These are phyloP conservation scores for Priceomyces castillae DNA, from an alignment of 805 yeast species.

Conservation along the genomic window DNA sequence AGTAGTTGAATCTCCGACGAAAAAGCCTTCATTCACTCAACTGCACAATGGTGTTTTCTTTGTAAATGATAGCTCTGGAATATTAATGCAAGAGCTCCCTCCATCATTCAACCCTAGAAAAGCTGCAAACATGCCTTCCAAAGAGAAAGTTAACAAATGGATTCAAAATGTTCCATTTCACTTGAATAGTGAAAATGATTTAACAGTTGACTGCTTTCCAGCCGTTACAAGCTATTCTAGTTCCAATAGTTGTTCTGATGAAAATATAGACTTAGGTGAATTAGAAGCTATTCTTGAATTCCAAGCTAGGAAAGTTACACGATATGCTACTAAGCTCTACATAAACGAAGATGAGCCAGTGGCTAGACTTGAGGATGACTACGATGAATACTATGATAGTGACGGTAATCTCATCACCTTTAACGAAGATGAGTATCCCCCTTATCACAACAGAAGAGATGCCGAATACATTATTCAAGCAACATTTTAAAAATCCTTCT, in stretches of 20 bases:
- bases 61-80: slow-evolving; percentile 4
- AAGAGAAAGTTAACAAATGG: slow-evolving; percentile 68
- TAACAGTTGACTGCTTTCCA: slow-evolving; percentile 46
- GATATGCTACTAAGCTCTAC: slow-evolving; percentile 41
- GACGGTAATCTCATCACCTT: slow-evolving; percentile 8
- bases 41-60: slow-evolving; percentile 8
- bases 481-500: slow-evolving; percentile 2
- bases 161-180: slow-evolving; percentile 54
- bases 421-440: slow-evolving; percentile 10
- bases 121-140: slow-evolving; percentile 60
- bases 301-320: slow-evolving; percentile 53
- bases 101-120: slow-evolving; percentile 57
- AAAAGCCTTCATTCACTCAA: slow-evolving; percentile 2
- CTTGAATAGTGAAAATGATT: slow-evolving; percentile 17
- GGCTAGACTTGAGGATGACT: slow-evolving; percentile 23
- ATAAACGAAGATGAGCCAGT: slow-evolving; percentile 25
- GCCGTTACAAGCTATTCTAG: slow-evolving; percentile 37
- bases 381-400: slow-evolving; percentile 16
- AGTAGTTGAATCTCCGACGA: slow-evolving; percentile 9
- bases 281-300: slow-evolving; percentile 45
- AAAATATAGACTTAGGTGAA: slow-evolving; percentile 14
- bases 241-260: slow-evolving; percentile 13
- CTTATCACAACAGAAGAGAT: slow-evolving; percentile 1
- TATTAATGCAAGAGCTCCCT: slow-evolving; percentile 35
- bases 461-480: slow-evolving; percentile 15